phyloP scores from a whole-genome alignment of 305 asterid species.

The Rubia balearica region DNA sequence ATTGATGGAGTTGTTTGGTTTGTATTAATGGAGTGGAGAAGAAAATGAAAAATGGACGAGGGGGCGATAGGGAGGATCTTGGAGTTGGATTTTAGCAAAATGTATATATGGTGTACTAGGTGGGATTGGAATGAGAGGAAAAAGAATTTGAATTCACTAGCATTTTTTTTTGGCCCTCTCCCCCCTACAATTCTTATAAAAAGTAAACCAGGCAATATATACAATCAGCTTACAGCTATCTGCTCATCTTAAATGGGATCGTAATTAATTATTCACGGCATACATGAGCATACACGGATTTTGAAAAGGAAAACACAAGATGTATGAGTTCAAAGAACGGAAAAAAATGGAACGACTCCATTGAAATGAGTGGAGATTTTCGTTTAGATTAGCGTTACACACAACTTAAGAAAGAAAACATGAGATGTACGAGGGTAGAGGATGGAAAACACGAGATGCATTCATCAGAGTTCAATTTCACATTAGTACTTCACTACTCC shows the following conservation, averaged over 20 bases:
- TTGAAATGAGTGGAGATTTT: too few relatives aligned
- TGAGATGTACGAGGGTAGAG: neutral
- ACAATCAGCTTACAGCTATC: neutral
- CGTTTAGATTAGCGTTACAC: neutral
- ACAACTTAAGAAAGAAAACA: neutral
- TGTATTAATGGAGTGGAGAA: slow-evolving; percentile 15
- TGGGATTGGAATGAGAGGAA: slow-evolving; percentile 7
- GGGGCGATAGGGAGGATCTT: slow-evolving; percentile 34
- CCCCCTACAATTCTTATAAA: slow-evolving; percentile 19
- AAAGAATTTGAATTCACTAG: slow-evolving; percentile 15
- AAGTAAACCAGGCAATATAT: neutral
- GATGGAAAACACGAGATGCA: neutral
- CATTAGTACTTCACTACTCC: neutral
- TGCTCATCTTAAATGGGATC: neutral
- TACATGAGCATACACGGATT: too few relatives aligned
- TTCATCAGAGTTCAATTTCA: too few relatives aligned
- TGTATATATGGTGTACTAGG: neutral
- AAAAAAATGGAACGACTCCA: too few relatives aligned
- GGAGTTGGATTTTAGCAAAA: slow-evolving; percentile 36
- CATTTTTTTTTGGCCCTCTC: slow-evolving; percentile 2
- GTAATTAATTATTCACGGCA: too few relatives aligned
- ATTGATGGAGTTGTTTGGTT: slow-evolving; percentile 26
- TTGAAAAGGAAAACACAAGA: too few relatives aligned
- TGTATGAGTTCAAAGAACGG: too few relatives aligned
- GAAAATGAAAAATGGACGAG: slow-evolving; percentile 7